Conservation (phyloP, 23 red algal genomes). For the Pyropia yezoensis region DNA sequence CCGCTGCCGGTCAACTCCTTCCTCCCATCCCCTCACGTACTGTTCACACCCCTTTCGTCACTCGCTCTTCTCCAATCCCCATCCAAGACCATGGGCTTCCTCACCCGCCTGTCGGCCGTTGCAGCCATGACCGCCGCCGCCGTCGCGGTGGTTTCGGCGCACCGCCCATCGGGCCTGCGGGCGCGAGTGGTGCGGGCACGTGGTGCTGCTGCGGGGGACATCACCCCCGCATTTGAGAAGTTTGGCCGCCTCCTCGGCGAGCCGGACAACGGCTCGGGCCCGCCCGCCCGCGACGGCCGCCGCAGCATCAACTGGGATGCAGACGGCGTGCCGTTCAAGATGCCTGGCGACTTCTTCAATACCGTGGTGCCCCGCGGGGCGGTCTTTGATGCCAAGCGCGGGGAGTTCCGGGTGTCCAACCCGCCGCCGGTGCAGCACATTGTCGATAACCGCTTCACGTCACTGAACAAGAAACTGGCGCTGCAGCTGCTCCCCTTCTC, state of each 20-base stretch:
- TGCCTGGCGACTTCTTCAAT: slow-evolving; percentile 42
- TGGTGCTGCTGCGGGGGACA: neutral
- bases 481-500: slow-evolving; percentile 8
- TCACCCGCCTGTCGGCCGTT: too few relatives aligned
- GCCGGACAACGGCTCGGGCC: slow-evolving; percentile 10
- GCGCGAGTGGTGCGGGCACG: too few relatives aligned
- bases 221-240: neutral
- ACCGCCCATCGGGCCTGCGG: too few relatives aligned
- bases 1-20: too few relatives aligned
- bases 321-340: slow-evolving; percentile 23
- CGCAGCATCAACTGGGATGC: slow-evolving; percentile 46
- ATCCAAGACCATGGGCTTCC: too few relatives aligned
- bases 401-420: slow-evolving; percentile 25
- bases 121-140: too few relatives aligned
- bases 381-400: slow-evolving; percentile 6
- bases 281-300: neutral
- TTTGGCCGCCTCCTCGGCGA: slow-evolving; percentile 10
- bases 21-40: too few relatives aligned
- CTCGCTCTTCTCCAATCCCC: too few relatives aligned
- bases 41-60: too few relatives aligned
- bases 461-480: slow-evolving; percentile 12
- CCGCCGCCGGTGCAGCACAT: slow-evolving; percentile 10
- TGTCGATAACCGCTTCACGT: slow-evolving; percentile 25
- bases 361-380: slow-evolving; percentile 14
- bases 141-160: too few relatives aligned